Base-by-base conservation (phyloP, 768 basidiomycete genomes). In the Suillus decipiens region DNA sequence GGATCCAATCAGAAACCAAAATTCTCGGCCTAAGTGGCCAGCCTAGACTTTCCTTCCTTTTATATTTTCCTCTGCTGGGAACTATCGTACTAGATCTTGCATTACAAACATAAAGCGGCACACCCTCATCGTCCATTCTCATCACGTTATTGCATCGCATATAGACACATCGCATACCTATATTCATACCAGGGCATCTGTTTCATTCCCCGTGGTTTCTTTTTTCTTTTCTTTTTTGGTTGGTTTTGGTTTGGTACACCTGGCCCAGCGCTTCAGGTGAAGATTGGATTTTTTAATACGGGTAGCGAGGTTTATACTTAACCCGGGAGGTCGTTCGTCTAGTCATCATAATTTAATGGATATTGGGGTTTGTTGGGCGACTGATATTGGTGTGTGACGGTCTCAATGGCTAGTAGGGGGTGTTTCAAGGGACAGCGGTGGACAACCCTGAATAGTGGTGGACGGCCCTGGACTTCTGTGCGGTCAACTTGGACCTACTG, bases 301-400 rank as follows among this genome's bases (percentile, higher is more conserved):
- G 33, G 63, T 51, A 57, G 22, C 39, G 53, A 55, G 37, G 55
- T 68, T n/a, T 69, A 69, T 73, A 69, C 66, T 69, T 67, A 67
- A 62, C 37, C 55, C 41, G 33, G 60, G 66, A 59, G 63, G 37
- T 50, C 19, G 31, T 59, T 45, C 17, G 34, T 61, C 53, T 70
- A 64, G 28, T 64, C 63, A 53, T 50, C 72, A 73, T 68, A 72
- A 66, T 60, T 71, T 65, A 65, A 71, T 62, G 62, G 58, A 62
- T 62, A 61, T 86, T 86, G 42, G 86, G 77, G 77, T 33, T 82
- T 77, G 62, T 10, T 60, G 57, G 24, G 53, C 17, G 61, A 24
- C 12, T 22, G 22, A 55, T 22, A 58, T 59, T 42, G 39, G 59
- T 8, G 64, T 63, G 7, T 34, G 37, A 34, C 22, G 31, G n/a